Evolutionary conservation across 345 rosid genomes (phyloP), one percentile per base, ranked within the genome.

Genomic region (Brassica cretica): DNA sequence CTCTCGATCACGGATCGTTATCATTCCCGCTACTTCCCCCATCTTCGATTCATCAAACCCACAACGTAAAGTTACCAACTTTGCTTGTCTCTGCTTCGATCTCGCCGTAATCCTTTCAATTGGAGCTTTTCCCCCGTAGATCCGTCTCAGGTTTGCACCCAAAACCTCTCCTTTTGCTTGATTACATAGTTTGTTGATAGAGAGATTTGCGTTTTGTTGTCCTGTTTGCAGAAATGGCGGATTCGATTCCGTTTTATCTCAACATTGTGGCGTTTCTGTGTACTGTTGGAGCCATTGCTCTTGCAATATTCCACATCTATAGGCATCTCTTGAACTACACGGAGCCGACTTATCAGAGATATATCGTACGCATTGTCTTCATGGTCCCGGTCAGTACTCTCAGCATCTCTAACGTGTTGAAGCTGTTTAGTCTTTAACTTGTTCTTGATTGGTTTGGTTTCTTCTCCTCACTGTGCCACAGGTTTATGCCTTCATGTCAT

Each of bases 281-380:
- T 83, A 84, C 92, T 16, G 78, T 32, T 64, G 97, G 91, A 70
- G 92, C 99, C 59, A 89, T 88, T 66, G 81, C 86, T 16, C 72
- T 93, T 83, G 96, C 98, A 0, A 76, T 90, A 49, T 79, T 82
- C 51, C 98, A 95, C 73, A 91, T 95, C 64, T 95, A 93, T 84
- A 83, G 88, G 76, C 99, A 95, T 68, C 91, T 95, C 9, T 29
- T 87, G 76, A 95, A 95, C 83, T 95, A 95, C 84, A 93, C 97
- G 0, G 98, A 95, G 74, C 99, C 98, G 71, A 90, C 90, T 78
- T 95, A 91, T 51, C 99, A 95, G 90, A 89, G 98, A 90, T 95
- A 78, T 58, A 91, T 91, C 4, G 99, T 95, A 7, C 98, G 99
- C 74, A 95, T 95, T 79, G 75, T 95, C 80, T 91, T 93, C 70